Conservation (phyloP, 495 filamentous ascomycete species). For the Talaromyces wortmannii region DNA sequence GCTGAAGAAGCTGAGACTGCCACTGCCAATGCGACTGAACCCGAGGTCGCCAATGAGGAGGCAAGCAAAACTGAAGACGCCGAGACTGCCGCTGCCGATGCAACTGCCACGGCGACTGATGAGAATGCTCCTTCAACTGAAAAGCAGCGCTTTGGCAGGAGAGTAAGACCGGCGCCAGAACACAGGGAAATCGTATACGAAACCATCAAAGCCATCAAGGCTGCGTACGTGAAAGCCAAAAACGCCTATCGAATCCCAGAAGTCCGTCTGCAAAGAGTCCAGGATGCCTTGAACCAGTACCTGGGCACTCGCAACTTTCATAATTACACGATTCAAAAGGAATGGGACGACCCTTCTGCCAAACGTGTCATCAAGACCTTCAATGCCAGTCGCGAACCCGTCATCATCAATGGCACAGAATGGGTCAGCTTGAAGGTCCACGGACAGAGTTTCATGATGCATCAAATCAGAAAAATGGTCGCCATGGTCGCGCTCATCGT, state of each 20-base stretch:
- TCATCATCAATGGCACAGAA: slow-evolving; percentile 82
- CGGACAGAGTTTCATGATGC: slow-evolving; percentile 99
- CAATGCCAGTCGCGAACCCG: slow-evolving; percentile 59
- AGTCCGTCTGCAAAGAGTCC: slow-evolving; percentile 61
- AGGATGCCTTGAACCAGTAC: slow-evolving; percentile 62
- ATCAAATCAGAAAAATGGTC: slow-evolving; percentile 99
- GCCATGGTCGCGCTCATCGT: slow-evolving; percentile 81
- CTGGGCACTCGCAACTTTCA: slow-evolving; percentile 83
- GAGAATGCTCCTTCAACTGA: background rate
- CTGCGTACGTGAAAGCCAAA: slow-evolving; percentile 70
- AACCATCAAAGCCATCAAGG: slow-evolving; percentile 68
- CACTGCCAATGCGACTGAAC: background rate
- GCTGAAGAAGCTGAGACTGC: slow-evolving; percentile 1
- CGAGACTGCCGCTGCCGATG: slow-evolving; percentile 1
- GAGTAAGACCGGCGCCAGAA: slow-evolving; percentile 21
- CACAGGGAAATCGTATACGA: slow-evolving; percentile 23
- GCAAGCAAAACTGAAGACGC: slow-evolving; percentile 7
- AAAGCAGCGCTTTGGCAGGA: slow-evolving; percentile 10
- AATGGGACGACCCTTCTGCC: slow-evolving; percentile 66
- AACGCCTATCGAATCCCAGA: slow-evolving; percentile 72
- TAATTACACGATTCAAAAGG: slow-evolving; percentile 93
- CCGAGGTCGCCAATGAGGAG: background rate
- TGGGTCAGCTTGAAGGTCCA: slow-evolving; percentile 96
- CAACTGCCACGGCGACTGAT: background rate
- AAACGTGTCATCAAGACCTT: slow-evolving; percentile 89